Evolutionary conservation across 2,329 filamentous ascomycete species (phyloP).

Genomic region (Xylariaceae sp.): DNA sequence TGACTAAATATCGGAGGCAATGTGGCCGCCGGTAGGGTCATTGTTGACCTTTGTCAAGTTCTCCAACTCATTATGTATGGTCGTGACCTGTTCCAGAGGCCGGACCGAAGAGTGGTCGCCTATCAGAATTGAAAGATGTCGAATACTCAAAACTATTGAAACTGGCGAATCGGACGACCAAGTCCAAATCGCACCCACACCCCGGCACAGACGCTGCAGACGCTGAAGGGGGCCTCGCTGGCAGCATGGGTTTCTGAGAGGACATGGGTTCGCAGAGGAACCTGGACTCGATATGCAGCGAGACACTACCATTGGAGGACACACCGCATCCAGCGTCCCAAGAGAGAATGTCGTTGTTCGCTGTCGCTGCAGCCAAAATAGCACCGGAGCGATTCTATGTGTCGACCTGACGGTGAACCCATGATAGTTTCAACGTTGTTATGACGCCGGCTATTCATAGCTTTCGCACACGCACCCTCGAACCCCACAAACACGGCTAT

Average conservation of each 20-base stretch:
- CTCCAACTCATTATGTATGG: not conserved
- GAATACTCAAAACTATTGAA: constrained; percentile 2
- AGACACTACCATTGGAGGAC: not conserved
- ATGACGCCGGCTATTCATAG: too few relatives aligned
- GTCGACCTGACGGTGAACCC: too few relatives aligned
- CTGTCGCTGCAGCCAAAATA: not conserved
- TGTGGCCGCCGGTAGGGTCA: not conserved
- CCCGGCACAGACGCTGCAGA: constrained; percentile 13
- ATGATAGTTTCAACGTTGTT: too few relatives aligned
- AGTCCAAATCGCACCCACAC: constrained; percentile 13
- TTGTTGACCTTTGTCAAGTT: constrained; percentile 1
- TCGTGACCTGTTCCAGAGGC: constrained; percentile 3
- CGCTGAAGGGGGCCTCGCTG: constrained; percentile 7
- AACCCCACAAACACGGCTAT: too few relatives aligned
- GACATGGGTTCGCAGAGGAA: constrained; percentile 2
- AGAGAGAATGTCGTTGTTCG: too few relatives aligned
- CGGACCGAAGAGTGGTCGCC: constrained; percentile 13
- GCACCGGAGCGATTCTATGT: not conserved
- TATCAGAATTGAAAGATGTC: constrained; percentile 5
- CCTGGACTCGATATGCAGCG: not conserved
- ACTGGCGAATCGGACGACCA: constrained; percentile 13
- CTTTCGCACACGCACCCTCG: too few relatives aligned
- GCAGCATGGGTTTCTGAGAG: constrained; percentile 8
- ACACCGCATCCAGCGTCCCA: not conserved
- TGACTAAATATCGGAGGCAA: not conserved